phyloP scores from a whole-genome alignment of 129 eudicot genomes.

The Ambrosia artemisiifolia region DNA sequence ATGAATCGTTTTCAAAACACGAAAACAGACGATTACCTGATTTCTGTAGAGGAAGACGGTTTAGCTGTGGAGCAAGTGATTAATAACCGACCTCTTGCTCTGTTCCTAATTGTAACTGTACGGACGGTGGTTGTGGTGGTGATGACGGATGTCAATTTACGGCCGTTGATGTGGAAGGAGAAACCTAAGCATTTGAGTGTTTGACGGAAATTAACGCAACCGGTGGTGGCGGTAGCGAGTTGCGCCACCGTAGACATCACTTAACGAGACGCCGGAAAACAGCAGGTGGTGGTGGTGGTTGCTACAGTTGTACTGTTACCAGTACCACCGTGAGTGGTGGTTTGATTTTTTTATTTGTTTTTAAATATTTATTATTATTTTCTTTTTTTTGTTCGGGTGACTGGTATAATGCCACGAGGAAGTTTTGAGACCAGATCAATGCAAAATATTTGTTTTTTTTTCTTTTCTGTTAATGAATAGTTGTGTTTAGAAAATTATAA shows the following conservation, averaged over 20 bases:
- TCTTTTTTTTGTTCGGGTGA: constrained; percentile 39
- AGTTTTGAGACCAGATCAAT: constrained; percentile 15
- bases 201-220: constrained; percentile 26
- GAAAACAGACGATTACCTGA: constrained; percentile 46
- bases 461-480: too few relatives aligned
- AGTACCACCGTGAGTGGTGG: constrained; percentile 20
- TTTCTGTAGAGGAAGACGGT: constrained; percentile 60
- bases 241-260: constrained; percentile 42
- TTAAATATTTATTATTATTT: not conserved
- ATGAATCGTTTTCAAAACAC: too few relatives aligned
- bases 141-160: constrained; percentile 25
- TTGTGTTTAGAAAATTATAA: too few relatives aligned
- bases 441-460: constrained; percentile 10
- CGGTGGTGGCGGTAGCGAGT: constrained; percentile 29
- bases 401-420: constrained; percentile 47
- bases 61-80: constrained; percentile 67
- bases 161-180: constrained; percentile 34
- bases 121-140: constrained; percentile 12
- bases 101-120: constrained; percentile 24
- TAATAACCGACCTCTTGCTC: constrained; percentile 16
- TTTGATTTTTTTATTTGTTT: constrained; percentile 4
- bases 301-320: constrained; percentile 1
- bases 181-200: constrained; percentile 27
- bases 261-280: constrained; percentile 8
- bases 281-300: constrained; percentile 4